Base-by-base conservation (phyloP, 169 alveolate species). In the Eimeria maxima region DNA sequence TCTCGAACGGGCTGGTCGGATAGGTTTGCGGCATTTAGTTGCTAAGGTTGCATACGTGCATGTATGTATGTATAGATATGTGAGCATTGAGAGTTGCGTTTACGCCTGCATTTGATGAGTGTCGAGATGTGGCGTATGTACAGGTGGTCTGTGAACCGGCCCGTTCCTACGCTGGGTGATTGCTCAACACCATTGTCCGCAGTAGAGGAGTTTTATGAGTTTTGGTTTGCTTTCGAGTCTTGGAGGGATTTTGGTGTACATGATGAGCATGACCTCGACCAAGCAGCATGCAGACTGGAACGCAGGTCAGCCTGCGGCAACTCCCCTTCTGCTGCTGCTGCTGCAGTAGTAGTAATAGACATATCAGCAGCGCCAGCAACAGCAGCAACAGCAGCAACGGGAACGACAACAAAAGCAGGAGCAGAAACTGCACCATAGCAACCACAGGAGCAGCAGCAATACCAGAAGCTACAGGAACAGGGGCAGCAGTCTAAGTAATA, bases 201-300 rank as follows among this genome's bases (percentile, higher is more conserved):
- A 47, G 96, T 96, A 78, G 29, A 74, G n/a, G 20, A 24, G 47
- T 96, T 96, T 45, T 96, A 96, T 83, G 88, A 92, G 44, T 96
- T 92, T 76, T 96, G 97, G 97, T 92, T 53, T 65, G 94, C 78
- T 4, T 96, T 93, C 67, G 90, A 92, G 67, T 83, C 96, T 6
- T 94, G 96, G 96, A 69, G 97, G 7, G 97, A 96, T 84, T 96
- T 96, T 78, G 83, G 95, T 44, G 76, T 97, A 33, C 98, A 97
- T 93, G 98, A 98, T 44, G 98, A 98, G 65, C 97, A 97, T 93
- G 98, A 98, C 95, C 88, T 97, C 42, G 95, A 96, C 76, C 98
- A 98, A 47, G 99, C 99, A 4, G 98, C 97, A 60, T 97, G 98
- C 95, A 88, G 99, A 67, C 98, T 97, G 88, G 99, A 98, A 96